Evolutionary conservation across 2,329 filamentous ascomycete species (phyloP).

Genomic region (Akanthomyces dipterigenus): DNA sequence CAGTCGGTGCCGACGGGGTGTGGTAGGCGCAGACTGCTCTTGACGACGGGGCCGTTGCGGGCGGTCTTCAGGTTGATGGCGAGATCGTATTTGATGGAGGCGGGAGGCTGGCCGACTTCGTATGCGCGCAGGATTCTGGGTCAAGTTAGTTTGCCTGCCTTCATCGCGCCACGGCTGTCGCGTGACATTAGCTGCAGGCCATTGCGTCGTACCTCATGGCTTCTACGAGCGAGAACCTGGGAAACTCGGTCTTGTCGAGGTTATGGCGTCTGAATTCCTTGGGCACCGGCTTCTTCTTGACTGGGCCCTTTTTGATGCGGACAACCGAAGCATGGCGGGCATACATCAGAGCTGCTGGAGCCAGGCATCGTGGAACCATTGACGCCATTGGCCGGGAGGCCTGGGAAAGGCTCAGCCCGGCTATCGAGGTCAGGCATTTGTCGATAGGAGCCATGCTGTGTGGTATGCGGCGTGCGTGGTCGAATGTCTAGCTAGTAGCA

Average conservation of each 20-base stretch:
- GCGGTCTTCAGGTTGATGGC: constrained; percentile 74
- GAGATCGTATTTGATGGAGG: constrained; percentile 78
- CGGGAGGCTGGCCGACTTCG: constrained; percentile 77
- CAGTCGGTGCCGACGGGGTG: constrained; percentile 85
- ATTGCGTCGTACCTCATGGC: constrained; percentile 69
- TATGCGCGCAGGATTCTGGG: constrained; percentile 79
- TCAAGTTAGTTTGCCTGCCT: constrained; percentile 12
- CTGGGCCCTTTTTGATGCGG: constrained; percentile 41
- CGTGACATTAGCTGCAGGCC: background rate
- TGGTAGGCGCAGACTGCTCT: constrained; percentile 81
- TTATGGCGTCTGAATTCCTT: constrained; percentile 63
- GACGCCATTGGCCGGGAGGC: constrained; percentile 34
- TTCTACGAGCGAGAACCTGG: constrained; percentile 76
- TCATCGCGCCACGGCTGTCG: background rate
- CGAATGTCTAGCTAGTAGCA: background rate
- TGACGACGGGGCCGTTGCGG: constrained; percentile 80
- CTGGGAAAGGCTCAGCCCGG: constrained; percentile 40
- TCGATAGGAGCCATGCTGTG: constrained; percentile 43
- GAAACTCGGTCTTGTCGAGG: constrained; percentile 54
- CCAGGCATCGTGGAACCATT: constrained; percentile 42
- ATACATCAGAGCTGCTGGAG: constrained; percentile 38
- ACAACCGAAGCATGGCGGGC: constrained; percentile 34
- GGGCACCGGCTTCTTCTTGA: constrained; percentile 52
- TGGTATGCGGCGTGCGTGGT: background rate
- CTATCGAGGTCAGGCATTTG: constrained; percentile 49